Base-by-base conservation (phyloP, 1,139 yeast genomes). In the Blastobotrys elegans region DNA sequence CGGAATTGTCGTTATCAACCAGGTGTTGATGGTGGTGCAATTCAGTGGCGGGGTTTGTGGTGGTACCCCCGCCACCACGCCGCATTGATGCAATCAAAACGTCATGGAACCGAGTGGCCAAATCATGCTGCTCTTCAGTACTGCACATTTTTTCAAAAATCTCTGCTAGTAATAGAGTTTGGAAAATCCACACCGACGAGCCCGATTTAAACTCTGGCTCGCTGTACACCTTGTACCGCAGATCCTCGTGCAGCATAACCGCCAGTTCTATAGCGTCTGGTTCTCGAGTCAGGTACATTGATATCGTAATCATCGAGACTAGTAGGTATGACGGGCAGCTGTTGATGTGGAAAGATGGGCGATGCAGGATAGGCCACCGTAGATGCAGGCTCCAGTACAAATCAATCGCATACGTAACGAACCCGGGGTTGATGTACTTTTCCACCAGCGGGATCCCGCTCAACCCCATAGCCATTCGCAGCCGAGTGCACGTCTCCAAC, bases 101-200 rank as follows among this genome's bases (percentile, higher is more conserved):
- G 35, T 53, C 53, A 47, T 58, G 57, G 46, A 58, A 58, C 14
- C 60, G 42, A n/a, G 55, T 55, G 2, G 61, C 59, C 56, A 58
- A 49, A 37, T 58, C 60, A 36, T 58, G 61, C 43, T 83, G 89
- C 58, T 82, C 66, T 32, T 69, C 68, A 52, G 86, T 67, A 52
- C 75, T 68, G 27, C 58, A 50, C 51, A 79, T 75, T 61, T 82
- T 79, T 57, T 84, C 90, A 53, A 76, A 78, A 59, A 77, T 76
- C 59, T 83, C 89, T 27, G 84, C 64, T 46, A 84, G 59, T 44
- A 80, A 66, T 43, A 84, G 66, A 45, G 82, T 70, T 59, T 83
- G 90, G 43, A 83, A 70, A 1, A 82, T 73, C 82, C 87, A 82
- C 3, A 80, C 67, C 44, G 74, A 70, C 1, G 82, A 78, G 1